Evolutionary conservation across 176 grass and related monocot genomes (phyloP), one percentile per base, ranked within the genome.

Genomic region (Zoysia pacifica): DNA sequence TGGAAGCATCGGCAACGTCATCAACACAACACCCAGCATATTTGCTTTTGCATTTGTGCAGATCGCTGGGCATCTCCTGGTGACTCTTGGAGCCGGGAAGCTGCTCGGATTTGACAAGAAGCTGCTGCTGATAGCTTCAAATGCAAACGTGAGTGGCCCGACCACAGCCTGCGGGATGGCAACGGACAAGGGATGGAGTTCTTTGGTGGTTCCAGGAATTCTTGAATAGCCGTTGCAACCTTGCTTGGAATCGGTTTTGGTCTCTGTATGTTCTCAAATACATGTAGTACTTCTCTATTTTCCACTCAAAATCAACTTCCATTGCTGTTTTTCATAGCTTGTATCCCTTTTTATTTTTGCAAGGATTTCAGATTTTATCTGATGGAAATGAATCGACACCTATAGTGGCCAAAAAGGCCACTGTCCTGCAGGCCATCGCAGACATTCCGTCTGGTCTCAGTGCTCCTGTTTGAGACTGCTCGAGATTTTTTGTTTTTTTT

Each of bases 121-220:
- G 69, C 19, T 97, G 54, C 75, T 97, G 67, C 80, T 97, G 12
- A 79, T 93, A 11, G 90, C 93, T 6, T 97, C 93, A 0, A 93
- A 90, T 49, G 90, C 90, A 0, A 97, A 93, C 74, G 87, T 97
- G 2, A 90, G 90, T 3, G 93, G 93, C 7, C 93, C 93, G 18
- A 97, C 93, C n/a, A 97, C 93, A 9, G 93, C 90, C 9, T 93
- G 93, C 42, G 93, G 90, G 41, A 97, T 97, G 93, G 93, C 93
- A 10, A 90, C 85, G 2, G 85, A 85, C 37, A 93, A 97, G 78
- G 90, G 93, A 16, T 97, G 90, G 93, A 82, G 4, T 40, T 90
- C 90, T 35, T 37, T 97, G 61, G 72, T 93, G 36, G 90, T 97
- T 70, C 87, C 93, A 1, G 90, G 93, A 61, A 97, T 97, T 61